Percentiles rank a stretch among this genome's conserved stretches.
Evolutionary conservation across 73 alveolate species (phyloP).

Genomic region (Tetrahymena borealis): DNA sequence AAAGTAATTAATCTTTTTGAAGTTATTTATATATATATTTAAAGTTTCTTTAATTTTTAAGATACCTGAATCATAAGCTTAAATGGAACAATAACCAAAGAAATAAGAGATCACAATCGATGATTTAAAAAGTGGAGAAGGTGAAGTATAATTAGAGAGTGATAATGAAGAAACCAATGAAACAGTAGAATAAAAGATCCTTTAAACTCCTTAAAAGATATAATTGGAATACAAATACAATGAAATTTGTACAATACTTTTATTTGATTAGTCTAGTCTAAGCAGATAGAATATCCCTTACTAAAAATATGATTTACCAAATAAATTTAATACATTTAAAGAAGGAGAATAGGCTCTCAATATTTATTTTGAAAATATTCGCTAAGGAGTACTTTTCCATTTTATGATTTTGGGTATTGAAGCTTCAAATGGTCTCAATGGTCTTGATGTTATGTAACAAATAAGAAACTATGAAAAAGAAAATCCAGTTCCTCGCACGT

Average conservation of each 20-base stretch:
- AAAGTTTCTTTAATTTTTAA: too few relatives aligned
- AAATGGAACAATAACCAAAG: background rate
- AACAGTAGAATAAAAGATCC: background rate
- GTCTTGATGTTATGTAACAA: background rate
- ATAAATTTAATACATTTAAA: background rate
- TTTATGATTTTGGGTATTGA: background rate
- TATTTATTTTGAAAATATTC: too few relatives aligned
- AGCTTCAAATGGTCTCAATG: background rate
- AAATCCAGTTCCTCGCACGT: constrained; percentile 1
- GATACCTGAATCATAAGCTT: too few relatives aligned
- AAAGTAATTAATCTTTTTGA: too few relatives aligned
- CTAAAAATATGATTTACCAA: background rate
- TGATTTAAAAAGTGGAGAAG: background rate
- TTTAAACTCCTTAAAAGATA: background rate
- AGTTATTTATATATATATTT: too few relatives aligned
- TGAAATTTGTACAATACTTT: background rate
- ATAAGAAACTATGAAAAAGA: background rate
- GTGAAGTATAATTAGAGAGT: background rate
- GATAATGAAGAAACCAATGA: background rate
- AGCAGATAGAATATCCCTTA: background rate
- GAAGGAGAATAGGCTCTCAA: background rate
- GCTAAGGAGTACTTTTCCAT: too few relatives aligned
- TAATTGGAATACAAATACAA: background rate
- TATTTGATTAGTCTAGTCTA: background rate
- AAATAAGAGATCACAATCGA: background rate